Evolutionary conservation across 768 basidiomycete species (phyloP).

Genomic region (Pleurotus djamor): DNA sequence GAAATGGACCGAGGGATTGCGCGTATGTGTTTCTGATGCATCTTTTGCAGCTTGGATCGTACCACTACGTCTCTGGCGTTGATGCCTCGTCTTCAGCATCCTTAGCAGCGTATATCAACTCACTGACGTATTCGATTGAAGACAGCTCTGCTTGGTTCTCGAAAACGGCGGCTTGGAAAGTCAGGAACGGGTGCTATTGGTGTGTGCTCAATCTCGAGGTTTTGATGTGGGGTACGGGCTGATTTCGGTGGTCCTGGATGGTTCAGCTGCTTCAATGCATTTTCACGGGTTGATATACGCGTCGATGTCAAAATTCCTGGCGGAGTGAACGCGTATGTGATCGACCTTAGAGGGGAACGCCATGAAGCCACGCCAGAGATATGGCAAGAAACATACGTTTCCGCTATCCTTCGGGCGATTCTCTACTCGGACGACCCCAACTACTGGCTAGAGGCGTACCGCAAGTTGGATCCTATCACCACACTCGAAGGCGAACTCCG

Average conservation of each 20-base stretch:
- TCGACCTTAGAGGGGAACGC: slow-evolving; percentile 92
- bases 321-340: slow-evolving; percentile 90
- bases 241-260: not conserved
- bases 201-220: slow-evolving; percentile 30
- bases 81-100: slow-evolving; percentile 98
- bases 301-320: slow-evolving; percentile 99
- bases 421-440: slow-evolving; percentile 95
- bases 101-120: slow-evolving; percentile 97
- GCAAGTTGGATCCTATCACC: slow-evolving; percentile 94
- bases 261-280: slow-evolving; percentile 92
- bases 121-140: slow-evolving; percentile 93
- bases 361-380: slow-evolving; percentile 90
- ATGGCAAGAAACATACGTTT: slow-evolving; percentile 98
- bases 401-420: slow-evolving; percentile 87
- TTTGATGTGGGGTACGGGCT: not conserved
- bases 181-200: slow-evolving; percentile 93
- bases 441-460: slow-evolving; percentile 89
- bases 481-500: slow-evolving; percentile 84
- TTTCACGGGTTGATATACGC: slow-evolving; percentile 92
- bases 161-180: slow-evolving; percentile 83
- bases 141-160: slow-evolving; percentile 92
- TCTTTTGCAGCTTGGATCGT: slow-evolving; percentile 76
- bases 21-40: slow-evolving; percentile 6
- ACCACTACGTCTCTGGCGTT: slow-evolving; percentile 98
- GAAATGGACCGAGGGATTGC: not conserved